Evolutionary conservation across 352 stramenopile species (phyloP).

Genomic region (Globisporangium splendens): DNA sequence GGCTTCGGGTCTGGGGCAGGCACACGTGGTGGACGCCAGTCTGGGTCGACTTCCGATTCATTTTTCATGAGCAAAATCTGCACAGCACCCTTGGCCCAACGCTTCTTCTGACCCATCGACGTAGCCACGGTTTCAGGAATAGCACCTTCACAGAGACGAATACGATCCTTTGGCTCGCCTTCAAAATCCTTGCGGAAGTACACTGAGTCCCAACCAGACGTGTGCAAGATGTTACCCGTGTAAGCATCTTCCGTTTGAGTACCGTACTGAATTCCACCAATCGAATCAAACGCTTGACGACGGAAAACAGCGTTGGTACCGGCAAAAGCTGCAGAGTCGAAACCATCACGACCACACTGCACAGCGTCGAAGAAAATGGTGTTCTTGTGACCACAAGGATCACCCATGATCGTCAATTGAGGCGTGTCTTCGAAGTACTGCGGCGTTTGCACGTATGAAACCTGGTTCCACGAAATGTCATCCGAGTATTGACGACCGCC

Average conservation of each 20-base stretch:
- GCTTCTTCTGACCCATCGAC: conserved; percentile 84
- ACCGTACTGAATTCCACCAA: conserved; percentile 88
- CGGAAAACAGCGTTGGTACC: conserved; percentile 89
- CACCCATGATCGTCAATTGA: conserved; percentile 83
- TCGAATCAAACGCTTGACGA: conserved; percentile 86
- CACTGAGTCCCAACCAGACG: conserved; percentile 79
- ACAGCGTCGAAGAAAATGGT: conserved; percentile 90
- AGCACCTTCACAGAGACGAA: conserved; percentile 79
- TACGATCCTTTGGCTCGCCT: conserved; percentile 80
- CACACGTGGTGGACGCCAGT: conserved; percentile 81
- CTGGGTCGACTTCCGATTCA: conserved; percentile 85
- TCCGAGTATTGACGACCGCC: conserved; percentile 84
- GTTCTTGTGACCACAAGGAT: conserved; percentile 88
- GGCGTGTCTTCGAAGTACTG: conserved; percentile 88
- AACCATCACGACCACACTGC: conserved; percentile 85
- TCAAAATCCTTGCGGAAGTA: conserved; percentile 92
- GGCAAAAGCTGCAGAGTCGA: conserved; percentile 85
- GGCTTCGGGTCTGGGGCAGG: conserved; percentile 81
- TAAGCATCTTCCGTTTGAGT: conserved; percentile 90
- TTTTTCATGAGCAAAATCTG: conserved; percentile 90
- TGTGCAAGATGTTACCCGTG: conserved; percentile 84
- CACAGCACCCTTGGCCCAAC: conserved; percentile 86
- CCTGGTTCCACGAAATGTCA: conserved; percentile 88
- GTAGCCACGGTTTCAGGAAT: conserved; percentile 82
- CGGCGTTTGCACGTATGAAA: conserved; percentile 86